Percentiles rank a stretch among this genome's conserved stretches.
Conservation (phyloP, 2,329 filamentous ascomycete genomes). For the Penicillium nordicum region DNA sequence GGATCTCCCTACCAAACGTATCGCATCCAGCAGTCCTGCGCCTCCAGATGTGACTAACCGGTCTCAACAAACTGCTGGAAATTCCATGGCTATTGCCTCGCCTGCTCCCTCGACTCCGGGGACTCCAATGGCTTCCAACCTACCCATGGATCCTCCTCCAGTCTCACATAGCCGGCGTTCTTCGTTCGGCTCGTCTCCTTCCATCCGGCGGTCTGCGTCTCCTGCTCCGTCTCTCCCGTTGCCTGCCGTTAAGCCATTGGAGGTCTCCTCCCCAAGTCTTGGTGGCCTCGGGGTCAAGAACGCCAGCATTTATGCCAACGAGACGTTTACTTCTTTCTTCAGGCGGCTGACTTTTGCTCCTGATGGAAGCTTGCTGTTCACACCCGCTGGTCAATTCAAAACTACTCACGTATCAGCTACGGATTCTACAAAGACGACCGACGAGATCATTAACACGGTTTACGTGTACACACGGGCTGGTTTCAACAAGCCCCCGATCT, state of each 20-base stretch:
- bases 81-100: constrained; percentile 63
- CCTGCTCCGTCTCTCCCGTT: constrained; percentile 91
- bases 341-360: constrained; percentile 89
- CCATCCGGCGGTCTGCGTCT: constrained; percentile 79
- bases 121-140: constrained; percentile 80
- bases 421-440: constrained; percentile 67
- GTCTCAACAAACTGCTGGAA: constrained; percentile 33
- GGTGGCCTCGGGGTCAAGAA: constrained; percentile 69
- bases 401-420: constrained; percentile 65
- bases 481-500: constrained; percentile 93
- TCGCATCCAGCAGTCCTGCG: constrained; percentile 88
- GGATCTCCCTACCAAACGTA: constrained; percentile 85
- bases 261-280: constrained; percentile 73
- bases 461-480: constrained; percentile 97
- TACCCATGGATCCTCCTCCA: constrained; percentile 95
- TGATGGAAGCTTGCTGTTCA: constrained; percentile 89
- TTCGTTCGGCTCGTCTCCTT: constrained; percentile 77
- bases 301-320: constrained; percentile 88
- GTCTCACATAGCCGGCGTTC: constrained; percentile 92
- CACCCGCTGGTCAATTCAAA: constrained; percentile 93
- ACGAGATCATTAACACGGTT: constrained; percentile 93
- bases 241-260: constrained; percentile 91
- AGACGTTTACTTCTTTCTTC: constrained; percentile 96
- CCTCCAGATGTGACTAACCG: constrained; percentile 66
- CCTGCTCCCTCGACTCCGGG: constrained; percentile 88